These are phyloP conservation scores for Chaetomiaceae sp. DNA, from an alignment of 2,329 filamentous ascomycete genomes.

Conservation along the genomic window DNA sequence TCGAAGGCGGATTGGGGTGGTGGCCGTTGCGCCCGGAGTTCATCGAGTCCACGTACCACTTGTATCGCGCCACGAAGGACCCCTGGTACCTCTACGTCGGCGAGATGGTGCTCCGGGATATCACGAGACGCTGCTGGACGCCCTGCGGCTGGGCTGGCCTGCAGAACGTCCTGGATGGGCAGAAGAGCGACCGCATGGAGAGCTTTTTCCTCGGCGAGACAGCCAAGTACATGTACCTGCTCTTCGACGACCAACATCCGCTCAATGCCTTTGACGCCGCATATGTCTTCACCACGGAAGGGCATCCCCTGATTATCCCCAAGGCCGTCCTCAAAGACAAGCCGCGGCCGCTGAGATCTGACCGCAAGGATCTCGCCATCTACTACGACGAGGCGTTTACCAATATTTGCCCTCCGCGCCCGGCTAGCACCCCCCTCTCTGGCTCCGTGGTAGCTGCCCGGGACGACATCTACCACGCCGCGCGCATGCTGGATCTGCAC, in stretches of 20 bases:
- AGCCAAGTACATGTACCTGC: slow-evolving; percentile 87
- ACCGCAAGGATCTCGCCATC: slow-evolving; percentile 16
- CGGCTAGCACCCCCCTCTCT: slow-evolving; percentile 55
- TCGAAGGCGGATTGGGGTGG: slow-evolving; percentile 85
- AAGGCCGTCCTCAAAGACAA: slow-evolving; percentile 32
- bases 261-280: slow-evolving; percentile 80
- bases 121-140: slow-evolving; percentile 82
- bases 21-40: slow-evolving; percentile 96
- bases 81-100: slow-evolving; percentile 95
- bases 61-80: slow-evolving; percentile 90
- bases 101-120: slow-evolving; percentile 89
- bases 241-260: slow-evolving; percentile 81
- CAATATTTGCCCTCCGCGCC: slow-evolving; percentile 61
- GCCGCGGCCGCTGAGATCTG: slow-evolving; percentile 2
- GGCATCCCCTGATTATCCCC: slow-evolving; percentile 85
- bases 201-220: slow-evolving; percentile 98
- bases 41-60: slow-evolving; percentile 91
- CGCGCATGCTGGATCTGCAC: slow-evolving; percentile 75
- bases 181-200: slow-evolving; percentile 92
- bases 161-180: slow-evolving; percentile 73
- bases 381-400: slow-evolving; percentile 42
- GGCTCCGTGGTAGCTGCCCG: slow-evolving; percentile 76
- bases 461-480: slow-evolving; percentile 79
- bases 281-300: slow-evolving; percentile 93
- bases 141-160: slow-evolving; percentile 90